A percentile compares a stretch with the other conserved stretches of the same genome.
phyloP scores from a whole-genome alignment of 2,329 filamentous ascomycete genomes.

The Calonectria henricotiae region DNA sequence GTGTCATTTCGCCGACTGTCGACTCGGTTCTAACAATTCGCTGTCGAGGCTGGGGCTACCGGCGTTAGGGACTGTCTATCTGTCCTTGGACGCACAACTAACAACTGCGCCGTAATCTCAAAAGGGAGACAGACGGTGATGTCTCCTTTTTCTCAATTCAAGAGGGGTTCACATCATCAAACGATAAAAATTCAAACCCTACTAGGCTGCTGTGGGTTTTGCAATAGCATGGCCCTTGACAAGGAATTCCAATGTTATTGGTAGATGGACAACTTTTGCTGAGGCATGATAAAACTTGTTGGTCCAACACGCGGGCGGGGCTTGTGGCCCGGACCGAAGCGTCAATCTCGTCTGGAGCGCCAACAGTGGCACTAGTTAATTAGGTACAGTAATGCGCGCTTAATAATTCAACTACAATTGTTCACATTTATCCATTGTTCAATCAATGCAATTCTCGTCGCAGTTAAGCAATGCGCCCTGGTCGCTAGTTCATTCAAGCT shows the following conservation, averaged over 20 bases:
- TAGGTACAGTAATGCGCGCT: background rate
- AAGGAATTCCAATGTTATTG: slow-evolving; percentile 4
- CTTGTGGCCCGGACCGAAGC: background rate
- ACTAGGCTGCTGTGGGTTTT: background rate
- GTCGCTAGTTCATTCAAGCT: background rate
- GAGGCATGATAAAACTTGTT: background rate
- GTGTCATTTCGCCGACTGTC: background rate
- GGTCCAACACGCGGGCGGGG: background rate
- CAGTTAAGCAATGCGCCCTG: background rate
- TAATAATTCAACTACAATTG: background rate
- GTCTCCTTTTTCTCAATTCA: background rate
- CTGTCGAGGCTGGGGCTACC: background rate
- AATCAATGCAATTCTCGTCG: background rate
- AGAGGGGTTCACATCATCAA: slow-evolving; percentile 8
- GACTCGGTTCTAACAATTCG: background rate
- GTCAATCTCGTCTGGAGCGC: background rate
- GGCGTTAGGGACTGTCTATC: background rate
- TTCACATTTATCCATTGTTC: background rate
- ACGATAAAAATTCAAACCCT: background rate
- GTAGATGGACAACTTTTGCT: background rate
- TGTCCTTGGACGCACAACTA: background rate
- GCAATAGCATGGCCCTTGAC: background rate
- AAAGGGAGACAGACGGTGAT: background rate
- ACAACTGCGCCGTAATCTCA: background rate
- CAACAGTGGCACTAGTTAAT: background rate